Evolutionary conservation across 345 rosid species (phyloP).

Genomic region (Passiflora organensis): DNA sequence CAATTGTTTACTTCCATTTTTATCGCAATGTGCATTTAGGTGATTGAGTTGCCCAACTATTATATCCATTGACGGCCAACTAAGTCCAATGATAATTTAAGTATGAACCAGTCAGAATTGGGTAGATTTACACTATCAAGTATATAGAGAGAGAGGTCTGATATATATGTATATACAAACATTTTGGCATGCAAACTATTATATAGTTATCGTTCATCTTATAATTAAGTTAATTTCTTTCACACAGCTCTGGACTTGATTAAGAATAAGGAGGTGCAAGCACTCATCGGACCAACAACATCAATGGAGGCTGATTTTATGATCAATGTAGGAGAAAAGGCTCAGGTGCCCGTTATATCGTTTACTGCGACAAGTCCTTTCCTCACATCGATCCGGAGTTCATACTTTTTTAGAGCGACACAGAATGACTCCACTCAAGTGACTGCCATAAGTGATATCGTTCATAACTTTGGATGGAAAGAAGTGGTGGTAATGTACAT

Average conservation of each 20-base stretch:
- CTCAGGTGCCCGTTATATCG: constrained; percentile 10
- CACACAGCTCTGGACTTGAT: constrained; percentile 34
- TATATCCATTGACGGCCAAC: too few species aligned
- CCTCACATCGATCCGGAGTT: constrained; percentile 5
- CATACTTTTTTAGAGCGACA: constrained; percentile 11
- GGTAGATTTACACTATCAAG: too few species aligned
- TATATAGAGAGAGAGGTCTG: too few species aligned
- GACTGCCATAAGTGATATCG: constrained; percentile 5
- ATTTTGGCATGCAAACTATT: too few species aligned
- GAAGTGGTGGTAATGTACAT: constrained; percentile 44
- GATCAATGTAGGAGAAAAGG: constrained; percentile 21
- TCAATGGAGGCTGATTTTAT: constrained; percentile 32
- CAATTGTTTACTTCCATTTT: too few species aligned
- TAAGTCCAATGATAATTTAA: too few species aligned
- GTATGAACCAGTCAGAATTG: too few species aligned
- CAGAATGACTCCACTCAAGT: constrained; percentile 10
- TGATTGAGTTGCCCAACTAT: too few species aligned
- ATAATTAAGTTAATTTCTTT: too few species aligned
- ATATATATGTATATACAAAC: too few species aligned
- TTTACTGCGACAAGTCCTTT: constrained; percentile 16
- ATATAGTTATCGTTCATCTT: too few species aligned
- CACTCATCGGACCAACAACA: constrained; percentile 35
- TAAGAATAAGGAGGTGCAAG: constrained; percentile 31
- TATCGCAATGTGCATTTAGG: too few species aligned
- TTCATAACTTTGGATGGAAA: constrained; percentile 30